These are phyloP conservation scores for Harringtonia aguacate DNA, from an alignment of 2,329 filamentous ascomycete genomes.

Conservation along the genomic window DNA sequence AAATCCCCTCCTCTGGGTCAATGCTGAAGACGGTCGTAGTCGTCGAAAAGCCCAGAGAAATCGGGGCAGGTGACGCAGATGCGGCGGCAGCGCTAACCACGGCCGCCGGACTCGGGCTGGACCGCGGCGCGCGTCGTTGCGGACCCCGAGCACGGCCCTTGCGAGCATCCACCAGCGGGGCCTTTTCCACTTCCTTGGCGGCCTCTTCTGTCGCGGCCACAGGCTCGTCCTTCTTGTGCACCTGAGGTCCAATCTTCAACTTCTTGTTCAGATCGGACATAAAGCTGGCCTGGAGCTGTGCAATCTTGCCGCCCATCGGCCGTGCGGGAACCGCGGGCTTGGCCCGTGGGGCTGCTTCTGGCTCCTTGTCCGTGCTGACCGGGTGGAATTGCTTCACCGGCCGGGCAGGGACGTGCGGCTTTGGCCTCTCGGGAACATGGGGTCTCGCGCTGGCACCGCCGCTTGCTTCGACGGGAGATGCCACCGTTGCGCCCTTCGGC, in stretches of 20 bases:
- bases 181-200: slow-evolving; percentile 55
- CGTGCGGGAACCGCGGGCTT: slow-evolving; percentile 77
- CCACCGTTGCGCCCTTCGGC: slow-evolving; percentile 22
- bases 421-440: slow-evolving; percentile 40
- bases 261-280: slow-evolving; percentile 89
- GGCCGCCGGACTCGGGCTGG: slow-evolving; percentile 16
- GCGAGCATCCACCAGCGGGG: slow-evolving; percentile 75
- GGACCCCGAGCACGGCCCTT: slow-evolving; percentile 87
- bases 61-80: slow-evolving; percentile 18
- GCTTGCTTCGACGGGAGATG: neutral
- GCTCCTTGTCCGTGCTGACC: slow-evolving; percentile 28
- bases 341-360: slow-evolving; percentile 44
- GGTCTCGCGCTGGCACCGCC: slow-evolving; percentile 21
- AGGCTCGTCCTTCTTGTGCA: slow-evolving; percentile 56
- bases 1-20: slow-evolving; percentile 35
- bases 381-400: slow-evolving; percentile 37
- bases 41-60: slow-evolving; percentile 32
- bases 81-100: slow-evolving; percentile 17
- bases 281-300: slow-evolving; percentile 81
- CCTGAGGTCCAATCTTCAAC: slow-evolving; percentile 74
- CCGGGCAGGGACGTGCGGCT: slow-evolving; percentile 50
- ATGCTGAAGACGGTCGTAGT: slow-evolving; percentile 42
- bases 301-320: slow-evolving; percentile 76
- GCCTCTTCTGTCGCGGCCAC: slow-evolving; percentile 39
- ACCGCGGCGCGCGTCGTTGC: slow-evolving; percentile 37